phyloP scores from a whole-genome alignment of 306 rosid genomes.

The Quercus rubra region DNA sequence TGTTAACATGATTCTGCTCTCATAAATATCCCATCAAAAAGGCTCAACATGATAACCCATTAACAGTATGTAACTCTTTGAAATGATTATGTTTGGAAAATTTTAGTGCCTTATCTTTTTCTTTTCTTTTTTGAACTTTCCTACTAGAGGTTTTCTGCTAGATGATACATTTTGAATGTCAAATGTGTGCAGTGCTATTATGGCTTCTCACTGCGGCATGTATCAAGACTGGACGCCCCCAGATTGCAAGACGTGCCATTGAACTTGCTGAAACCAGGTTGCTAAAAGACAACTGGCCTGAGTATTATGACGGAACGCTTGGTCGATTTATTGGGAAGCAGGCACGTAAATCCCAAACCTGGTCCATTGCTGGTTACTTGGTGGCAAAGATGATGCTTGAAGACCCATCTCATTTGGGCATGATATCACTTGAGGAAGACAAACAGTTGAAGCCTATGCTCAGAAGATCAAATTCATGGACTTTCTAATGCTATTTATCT shows the following conservation, averaged over 20 bases:
- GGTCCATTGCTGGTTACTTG: slow-evolving; percentile 77
- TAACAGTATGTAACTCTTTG: background rate
- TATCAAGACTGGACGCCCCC: slow-evolving; percentile 74
- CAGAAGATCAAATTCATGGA: slow-evolving; percentile 73
- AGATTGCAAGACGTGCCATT: slow-evolving; percentile 72
- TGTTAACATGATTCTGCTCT: background rate
- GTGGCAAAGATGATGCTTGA: slow-evolving; percentile 76
- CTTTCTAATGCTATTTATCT: slow-evolving; percentile 20
- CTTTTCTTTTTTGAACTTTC: background rate
- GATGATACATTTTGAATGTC: slow-evolving; percentile 1
- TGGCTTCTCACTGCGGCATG: slow-evolving; percentile 78
- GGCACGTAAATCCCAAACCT: slow-evolving; percentile 70
- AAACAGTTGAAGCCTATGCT: slow-evolving; percentile 50
- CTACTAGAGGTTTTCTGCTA: background rate
- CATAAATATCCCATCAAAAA: background rate
- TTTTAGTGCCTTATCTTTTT: background rate
- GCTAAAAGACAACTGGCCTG: slow-evolving; percentile 71
- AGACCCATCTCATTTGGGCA: slow-evolving; percentile 71
- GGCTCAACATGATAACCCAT: background rate
- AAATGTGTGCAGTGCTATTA: slow-evolving; percentile 53
- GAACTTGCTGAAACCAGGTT: slow-evolving; percentile 63
- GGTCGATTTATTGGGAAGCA: slow-evolving; percentile 78
- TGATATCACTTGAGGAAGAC: slow-evolving; percentile 66
- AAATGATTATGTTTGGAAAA: background rate
- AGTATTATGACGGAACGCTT: slow-evolving; percentile 64